These are phyloP conservation scores for Endoconidiophora polonica DNA, from an alignment of 2,329 filamentous ascomycete genomes.

Conservation along the genomic window DNA sequence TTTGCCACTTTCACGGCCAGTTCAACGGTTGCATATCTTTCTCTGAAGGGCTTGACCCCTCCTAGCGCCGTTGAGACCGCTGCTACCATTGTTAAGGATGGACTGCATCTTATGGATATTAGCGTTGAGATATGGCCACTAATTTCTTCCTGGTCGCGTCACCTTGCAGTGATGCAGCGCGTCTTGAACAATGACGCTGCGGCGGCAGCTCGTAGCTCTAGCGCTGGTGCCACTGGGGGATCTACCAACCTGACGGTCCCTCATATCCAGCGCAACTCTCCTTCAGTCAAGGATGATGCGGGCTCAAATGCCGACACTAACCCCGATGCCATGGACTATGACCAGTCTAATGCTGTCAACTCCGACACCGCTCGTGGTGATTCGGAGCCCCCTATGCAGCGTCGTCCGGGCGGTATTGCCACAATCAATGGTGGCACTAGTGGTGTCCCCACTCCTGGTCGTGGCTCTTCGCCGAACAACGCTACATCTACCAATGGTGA, in stretches of 20 bases:
- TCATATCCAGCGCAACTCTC: conserved; percentile 19
- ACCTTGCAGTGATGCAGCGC: conserved; percentile 44
- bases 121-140: conserved; percentile 43
- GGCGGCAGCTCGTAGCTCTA: conserved; percentile 19
- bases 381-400: conserved; percentile 31
- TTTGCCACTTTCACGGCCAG: conserved; percentile 45
- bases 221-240: conserved; percentile 20
- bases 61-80: conserved; percentile 40
- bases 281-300: conserved; percentile 37
- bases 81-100: conserved; percentile 38
- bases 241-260: conserved; percentile 15
- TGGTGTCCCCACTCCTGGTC: conserved; percentile 29
- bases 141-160: conserved; percentile 41
- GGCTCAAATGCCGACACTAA: conserved; percentile 38
- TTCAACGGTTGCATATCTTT: conserved; percentile 43
- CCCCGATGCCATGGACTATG: conserved; percentile 41
- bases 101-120: conserved; percentile 40
- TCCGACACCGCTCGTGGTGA: conserved; percentile 29
- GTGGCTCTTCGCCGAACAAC: conserved; percentile 27
- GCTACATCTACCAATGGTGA: conserved; percentile 3
- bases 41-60: conserved; percentile 43
- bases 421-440: conserved; percentile 42
- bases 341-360: conserved; percentile 27
- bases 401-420: conserved; percentile 36
- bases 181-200: conserved; percentile 38